Conservation (phyloP, 441 rosid genomes). For the Populus hybrid region DNA sequence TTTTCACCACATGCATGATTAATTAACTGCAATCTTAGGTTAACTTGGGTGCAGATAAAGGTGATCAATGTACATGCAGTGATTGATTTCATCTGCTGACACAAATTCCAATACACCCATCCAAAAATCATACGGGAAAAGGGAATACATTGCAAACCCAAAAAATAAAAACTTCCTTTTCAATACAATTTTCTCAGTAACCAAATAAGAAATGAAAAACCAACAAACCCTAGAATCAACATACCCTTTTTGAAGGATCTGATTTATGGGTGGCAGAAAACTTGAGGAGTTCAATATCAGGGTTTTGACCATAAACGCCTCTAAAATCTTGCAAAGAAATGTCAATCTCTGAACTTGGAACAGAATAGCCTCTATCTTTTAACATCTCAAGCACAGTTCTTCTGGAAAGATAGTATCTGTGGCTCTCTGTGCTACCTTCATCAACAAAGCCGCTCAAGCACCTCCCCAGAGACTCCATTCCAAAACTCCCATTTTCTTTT, state of each 20-base stretch:
- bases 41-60: not conserved
- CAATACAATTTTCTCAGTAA: conserved; percentile 1
- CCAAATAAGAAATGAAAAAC: conserved; percentile 3
- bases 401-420: conserved; percentile 67
- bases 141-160: not conserved
- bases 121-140: not conserved
- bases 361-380: conserved; percentile 74
- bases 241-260: conserved; percentile 68
- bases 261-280: conserved; percentile 49
- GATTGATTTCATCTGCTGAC: not conserved
- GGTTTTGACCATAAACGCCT: conserved; percentile 48
- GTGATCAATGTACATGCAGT: not conserved
- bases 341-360: conserved; percentile 56
- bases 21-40: not conserved
- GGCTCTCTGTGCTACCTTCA: conserved; percentile 60
- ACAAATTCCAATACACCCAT: not conserved
- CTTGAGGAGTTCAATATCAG: conserved; percentile 67
- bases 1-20: not conserved
- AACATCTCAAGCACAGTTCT: conserved; percentile 80
- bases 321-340: conserved; percentile 71
- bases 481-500: conserved; percentile 16
- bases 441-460: conserved; percentile 64
- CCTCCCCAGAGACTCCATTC: conserved; percentile 21
- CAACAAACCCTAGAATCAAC: not conserved
- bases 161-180: not conserved